Evolutionary conservation across 2,329 filamentous ascomycete species (phyloP), one percentile per base, ranked within the genome.

Genomic region (Coniella lustricola): DNA sequence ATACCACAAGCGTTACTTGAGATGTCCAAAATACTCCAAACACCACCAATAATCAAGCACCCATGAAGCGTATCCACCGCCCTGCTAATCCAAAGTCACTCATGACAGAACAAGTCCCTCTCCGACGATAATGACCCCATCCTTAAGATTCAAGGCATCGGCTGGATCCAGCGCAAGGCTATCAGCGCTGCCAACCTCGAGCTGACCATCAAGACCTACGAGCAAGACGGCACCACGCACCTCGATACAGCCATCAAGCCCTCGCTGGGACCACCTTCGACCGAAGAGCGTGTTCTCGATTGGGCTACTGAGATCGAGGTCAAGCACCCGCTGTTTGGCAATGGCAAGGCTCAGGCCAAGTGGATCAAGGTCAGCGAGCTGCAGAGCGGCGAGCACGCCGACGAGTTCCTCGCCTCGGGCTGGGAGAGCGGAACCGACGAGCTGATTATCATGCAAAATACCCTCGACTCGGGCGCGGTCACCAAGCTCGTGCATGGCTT

Each of bases 121-220:
- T 56, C 54, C 20, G 54, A 53, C 37, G 50, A 51, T 33, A 52
- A 52, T 5, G 54, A 56, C 33, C 48, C 44, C 22, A 46, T 56
- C 14, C 54, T 56, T 35, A 54, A 51, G 48, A 46, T 50, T 22
- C 54, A 56, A 46, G 53, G 53, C 20, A 52, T 56, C 45, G 54
- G 51, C 50, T 56, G 54, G 54, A 35, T 56, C 44, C 54, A 51
- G 47, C 54, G 54, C 52, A 56, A 56, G 48, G 54, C 54, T 44
- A 52, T 56, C 48, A 48, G 49, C 46, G 45, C 49, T 37, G 50
- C 47, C 42, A 51, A 44, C 35, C 37, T 56, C 10, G 52, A 53
- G 35, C 37, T 56, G 40, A 51, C 43, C 42, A 47, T 56, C 47
- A 49, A 45, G 33, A 43, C 53, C 35, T 46, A 46, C 39, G 52